These are phyloP conservation scores for Rugonectria rugulosa DNA, from an alignment of 2,329 filamentous ascomycete species.

Conservation along the genomic window DNA sequence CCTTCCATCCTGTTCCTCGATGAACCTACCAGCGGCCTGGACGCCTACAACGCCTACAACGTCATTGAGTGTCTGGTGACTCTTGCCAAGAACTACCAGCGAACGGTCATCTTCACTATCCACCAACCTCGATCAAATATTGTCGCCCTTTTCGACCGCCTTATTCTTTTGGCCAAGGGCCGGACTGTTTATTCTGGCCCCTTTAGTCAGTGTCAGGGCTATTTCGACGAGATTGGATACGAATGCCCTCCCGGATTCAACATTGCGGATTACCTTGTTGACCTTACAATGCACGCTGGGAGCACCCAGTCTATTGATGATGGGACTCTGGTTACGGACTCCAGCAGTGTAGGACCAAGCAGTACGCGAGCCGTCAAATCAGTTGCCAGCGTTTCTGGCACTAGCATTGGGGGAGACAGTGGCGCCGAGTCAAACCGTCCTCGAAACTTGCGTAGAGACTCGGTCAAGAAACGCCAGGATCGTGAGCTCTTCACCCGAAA, in stretches of 20 bases:
- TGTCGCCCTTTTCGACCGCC: slow-evolving; percentile 91
- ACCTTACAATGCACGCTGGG: slow-evolving; percentile 95
- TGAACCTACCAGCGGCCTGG: slow-evolving; percentile 94
- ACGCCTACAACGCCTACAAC: slow-evolving; percentile 98
- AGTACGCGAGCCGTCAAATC: slow-evolving; percentile 91
- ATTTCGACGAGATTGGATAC: slow-evolving; percentile 93
- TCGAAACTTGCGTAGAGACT: slow-evolving; percentile 76
- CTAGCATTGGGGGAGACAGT: slow-evolving; percentile 75
- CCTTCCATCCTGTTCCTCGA: slow-evolving; percentile 97
- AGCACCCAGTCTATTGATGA: slow-evolving; percentile 64
- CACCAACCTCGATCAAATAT: slow-evolving; percentile 98
- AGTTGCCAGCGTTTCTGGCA: slow-evolving; percentile 81
- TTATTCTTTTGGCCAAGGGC: slow-evolving; percentile 90
- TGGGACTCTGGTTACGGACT: slow-evolving; percentile 60
- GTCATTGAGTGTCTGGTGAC: slow-evolving; percentile 96
- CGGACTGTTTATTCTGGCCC: slow-evolving; percentile 93
- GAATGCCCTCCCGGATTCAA: slow-evolving; percentile 96
- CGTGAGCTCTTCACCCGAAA: slow-evolving; percentile 88
- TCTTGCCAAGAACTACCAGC: slow-evolving; percentile 93
- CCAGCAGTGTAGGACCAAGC: slow-evolving; percentile 77
- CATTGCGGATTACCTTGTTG: slow-evolving; percentile 96
- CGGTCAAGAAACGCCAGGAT: slow-evolving; percentile 86
- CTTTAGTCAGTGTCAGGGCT: slow-evolving; percentile 85
- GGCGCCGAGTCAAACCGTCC: slow-evolving; percentile 68
- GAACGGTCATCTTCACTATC: slow-evolving; percentile 97